phyloP scores from a whole-genome alignment of 768 basidiomycete genomes.

The Butyriboletus loyo region DNA sequence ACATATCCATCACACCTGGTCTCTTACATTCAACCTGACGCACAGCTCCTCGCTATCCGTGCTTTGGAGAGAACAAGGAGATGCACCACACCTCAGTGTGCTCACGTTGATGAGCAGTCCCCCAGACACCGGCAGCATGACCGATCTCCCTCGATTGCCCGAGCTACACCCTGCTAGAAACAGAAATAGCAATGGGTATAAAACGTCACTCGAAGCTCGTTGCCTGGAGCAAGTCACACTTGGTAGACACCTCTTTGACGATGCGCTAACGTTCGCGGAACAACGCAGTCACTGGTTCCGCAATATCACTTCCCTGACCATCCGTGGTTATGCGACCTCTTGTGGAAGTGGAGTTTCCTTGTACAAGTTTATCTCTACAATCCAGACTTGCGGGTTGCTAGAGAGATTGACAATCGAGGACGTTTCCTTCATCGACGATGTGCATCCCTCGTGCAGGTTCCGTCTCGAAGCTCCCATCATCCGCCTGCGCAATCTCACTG shows the following conservation, averaged over 20 bases:
- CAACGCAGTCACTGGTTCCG: conserved; percentile 2
- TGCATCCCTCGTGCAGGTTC: conserved; percentile 2
- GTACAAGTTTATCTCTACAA: not conserved
- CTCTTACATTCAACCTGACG: not conserved
- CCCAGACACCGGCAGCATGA: not conserved
- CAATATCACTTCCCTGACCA: conserved; percentile 1
- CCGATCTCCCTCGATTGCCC: not conserved
- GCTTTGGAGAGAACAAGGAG: conserved; percentile 6
- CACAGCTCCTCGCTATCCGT: not conserved
- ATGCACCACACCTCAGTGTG: not conserved
- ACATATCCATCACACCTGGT: not conserved
- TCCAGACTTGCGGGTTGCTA: not conserved
- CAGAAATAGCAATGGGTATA: not conserved
- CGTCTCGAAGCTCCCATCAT: conserved; percentile 1
- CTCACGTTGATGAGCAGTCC: not conserved
- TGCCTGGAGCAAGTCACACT: not conserved
- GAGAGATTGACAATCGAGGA: conserved; percentile 4
- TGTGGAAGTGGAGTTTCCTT: not conserved
- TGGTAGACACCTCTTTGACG: not conserved
- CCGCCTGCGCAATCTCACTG: not conserved
- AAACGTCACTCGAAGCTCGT: not conserved
- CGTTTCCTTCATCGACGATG: conserved; percentile 3
- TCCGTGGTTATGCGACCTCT: not conserved
- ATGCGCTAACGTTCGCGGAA: not conserved
- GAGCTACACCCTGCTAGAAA: not conserved